These are phyloP conservation scores for Letharia lupina DNA, from an alignment of 495 filamentous ascomycete genomes.

Conservation along the genomic window DNA sequence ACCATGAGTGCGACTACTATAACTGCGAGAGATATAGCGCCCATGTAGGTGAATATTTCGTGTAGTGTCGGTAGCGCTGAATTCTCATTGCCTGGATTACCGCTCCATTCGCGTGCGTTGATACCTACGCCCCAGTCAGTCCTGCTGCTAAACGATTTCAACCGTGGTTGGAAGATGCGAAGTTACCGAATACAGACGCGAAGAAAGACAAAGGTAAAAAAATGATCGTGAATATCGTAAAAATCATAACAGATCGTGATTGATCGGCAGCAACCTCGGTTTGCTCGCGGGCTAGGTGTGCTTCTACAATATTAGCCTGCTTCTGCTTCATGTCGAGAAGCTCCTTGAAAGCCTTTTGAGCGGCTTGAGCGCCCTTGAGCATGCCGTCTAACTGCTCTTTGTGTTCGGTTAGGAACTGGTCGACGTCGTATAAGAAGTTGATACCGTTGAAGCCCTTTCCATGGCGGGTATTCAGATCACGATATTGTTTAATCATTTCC, in stretches of 20 bases:
- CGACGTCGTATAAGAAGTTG: slow-evolving; percentile 42
- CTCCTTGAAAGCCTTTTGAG: slow-evolving; percentile 49
- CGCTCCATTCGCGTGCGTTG: slow-evolving; percentile 57
- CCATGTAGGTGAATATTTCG: slow-evolving; percentile 34
- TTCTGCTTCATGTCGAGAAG: slow-evolving; percentile 61
- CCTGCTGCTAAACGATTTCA: background rate
- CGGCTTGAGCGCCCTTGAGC: slow-evolving; percentile 41
- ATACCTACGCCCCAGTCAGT: slow-evolving; percentile 27
- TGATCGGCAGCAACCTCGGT: slow-evolving; percentile 56
- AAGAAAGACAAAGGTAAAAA: slow-evolving; percentile 61
- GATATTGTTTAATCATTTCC: slow-evolving; percentile 40
- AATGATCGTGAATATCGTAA: slow-evolving; percentile 61
- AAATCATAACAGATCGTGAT: slow-evolving; percentile 58
- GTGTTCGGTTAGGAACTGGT: slow-evolving; percentile 48
- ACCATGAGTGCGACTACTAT: slow-evolving; percentile 38
- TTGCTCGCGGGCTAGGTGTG: slow-evolving; percentile 54
- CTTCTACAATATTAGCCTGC: slow-evolving; percentile 60
- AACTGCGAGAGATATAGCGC: slow-evolving; percentile 33
- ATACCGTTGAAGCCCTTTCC: slow-evolving; percentile 33
- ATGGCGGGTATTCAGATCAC: slow-evolving; percentile 24
- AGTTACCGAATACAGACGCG: slow-evolving; percentile 50
- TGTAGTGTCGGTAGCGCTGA: slow-evolving; percentile 18
- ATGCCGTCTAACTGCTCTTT: slow-evolving; percentile 49
- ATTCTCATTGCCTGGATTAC: slow-evolving; percentile 28
- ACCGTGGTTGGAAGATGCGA: background rate